Evolutionary conservation across 2,329 filamentous ascomycete genomes (phyloP).

Genomic region (Colletotrichum musae): DNA sequence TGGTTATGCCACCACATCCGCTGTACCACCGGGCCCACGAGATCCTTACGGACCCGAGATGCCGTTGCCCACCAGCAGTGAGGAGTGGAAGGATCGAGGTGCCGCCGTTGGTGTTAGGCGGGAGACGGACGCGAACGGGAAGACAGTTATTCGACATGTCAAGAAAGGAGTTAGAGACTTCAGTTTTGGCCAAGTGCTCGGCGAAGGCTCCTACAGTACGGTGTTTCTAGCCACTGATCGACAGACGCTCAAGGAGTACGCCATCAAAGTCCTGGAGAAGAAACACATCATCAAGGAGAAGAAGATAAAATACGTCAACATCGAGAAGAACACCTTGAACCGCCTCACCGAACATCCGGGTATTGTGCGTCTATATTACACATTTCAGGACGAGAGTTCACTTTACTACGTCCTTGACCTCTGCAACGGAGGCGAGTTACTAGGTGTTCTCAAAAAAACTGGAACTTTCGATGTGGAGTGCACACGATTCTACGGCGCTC

Average conservation of each 20-base stretch:
- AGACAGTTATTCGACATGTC: constrained; percentile 84
- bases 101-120: constrained; percentile 88
- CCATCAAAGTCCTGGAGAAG: constrained; percentile 98
- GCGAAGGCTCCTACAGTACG: constrained; percentile 98
- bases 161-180: constrained; percentile 99
- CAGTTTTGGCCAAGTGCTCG: constrained; percentile 89
- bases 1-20: constrained; percentile 63
- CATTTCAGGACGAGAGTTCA: constrained; percentile 96
- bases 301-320: constrained; percentile 99
- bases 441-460: constrained; percentile 94
- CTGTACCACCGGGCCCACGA: constrained; percentile 57
- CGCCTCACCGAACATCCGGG: constrained; percentile 96
- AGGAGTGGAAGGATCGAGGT: constrained; percentile 96
- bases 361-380: constrained; percentile 97
- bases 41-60: constrained; percentile 56
- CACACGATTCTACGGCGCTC: constrained; percentile 92
- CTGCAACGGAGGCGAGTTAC: constrained; percentile 90
- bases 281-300: constrained; percentile 99
- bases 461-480: constrained; percentile 96
- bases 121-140: constrained; percentile 88
- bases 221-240: constrained; percentile 94
- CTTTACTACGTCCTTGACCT: constrained; percentile 97
- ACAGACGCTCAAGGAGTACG: constrained; percentile 95
- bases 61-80: constrained; percentile 72
- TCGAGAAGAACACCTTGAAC: constrained; percentile 98